A percentile compares a stretch with the other conserved stretches of the same genome.
phyloP scores from a whole-genome alignment of 2,329 filamentous ascomycete genomes.

The Diaporthe sp. region DNA sequence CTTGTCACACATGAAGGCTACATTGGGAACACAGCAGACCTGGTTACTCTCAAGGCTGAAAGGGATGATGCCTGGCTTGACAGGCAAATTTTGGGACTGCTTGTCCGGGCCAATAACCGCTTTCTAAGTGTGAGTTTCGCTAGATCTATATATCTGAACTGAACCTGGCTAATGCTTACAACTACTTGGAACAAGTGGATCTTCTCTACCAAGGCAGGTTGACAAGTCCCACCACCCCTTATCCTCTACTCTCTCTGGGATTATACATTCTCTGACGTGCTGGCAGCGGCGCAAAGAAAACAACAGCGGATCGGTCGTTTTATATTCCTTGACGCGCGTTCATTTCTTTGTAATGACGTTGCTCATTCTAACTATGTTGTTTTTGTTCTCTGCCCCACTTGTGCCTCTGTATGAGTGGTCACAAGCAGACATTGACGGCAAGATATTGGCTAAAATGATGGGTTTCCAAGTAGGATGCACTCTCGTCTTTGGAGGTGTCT shows the following conservation, averaged over 20 bases:
- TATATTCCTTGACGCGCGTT: neutral
- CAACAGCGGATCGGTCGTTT: neutral
- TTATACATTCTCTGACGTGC: no score
- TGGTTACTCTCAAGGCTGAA: neutral
- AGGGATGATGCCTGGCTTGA: slow-evolving; percentile 26
- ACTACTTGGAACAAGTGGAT: neutral
- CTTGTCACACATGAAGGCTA: neutral
- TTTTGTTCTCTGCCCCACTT: slow-evolving; percentile 4
- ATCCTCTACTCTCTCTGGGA: no score
- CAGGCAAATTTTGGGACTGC: neutral
- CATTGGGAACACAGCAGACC: neutral
- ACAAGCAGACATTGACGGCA: neutral
- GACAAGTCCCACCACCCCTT: fast-evolving
- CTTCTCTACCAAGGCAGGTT: neutral
- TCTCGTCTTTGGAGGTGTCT: slow-evolving; percentile 9
- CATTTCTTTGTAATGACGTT: slow-evolving; percentile 5
- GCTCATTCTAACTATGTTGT: slow-evolving; percentile 3
- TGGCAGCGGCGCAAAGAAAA: neutral
- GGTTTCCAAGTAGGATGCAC: slow-evolving; percentile 18
- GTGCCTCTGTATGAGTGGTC: neutral
- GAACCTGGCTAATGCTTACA: no score
- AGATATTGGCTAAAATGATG: slow-evolving; percentile 17
- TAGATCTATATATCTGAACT: no score
- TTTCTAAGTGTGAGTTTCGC: neutral
- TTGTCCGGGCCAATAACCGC: neutral